Conservation (phyloP, 805 yeast species). For the Phaffomyces opuntiae region DNA sequence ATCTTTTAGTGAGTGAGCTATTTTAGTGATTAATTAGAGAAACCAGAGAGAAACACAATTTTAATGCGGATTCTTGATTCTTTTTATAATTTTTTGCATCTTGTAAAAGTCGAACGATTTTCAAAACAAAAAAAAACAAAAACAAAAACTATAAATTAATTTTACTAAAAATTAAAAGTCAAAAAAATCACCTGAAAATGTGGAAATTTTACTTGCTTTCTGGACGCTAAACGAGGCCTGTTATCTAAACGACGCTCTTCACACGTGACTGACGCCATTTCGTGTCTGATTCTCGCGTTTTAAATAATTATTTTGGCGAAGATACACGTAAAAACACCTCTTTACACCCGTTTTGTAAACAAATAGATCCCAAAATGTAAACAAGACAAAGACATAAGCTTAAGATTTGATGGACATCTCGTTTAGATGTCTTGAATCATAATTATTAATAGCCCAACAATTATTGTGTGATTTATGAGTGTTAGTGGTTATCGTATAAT, state of each 20-base stretch:
- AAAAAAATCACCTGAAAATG: not conserved
- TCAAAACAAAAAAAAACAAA: not conserved
- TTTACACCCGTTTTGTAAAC: not conserved
- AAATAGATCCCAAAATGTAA: not conserved
- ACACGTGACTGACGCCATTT: slow-evolving; percentile 12
- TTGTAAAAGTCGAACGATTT: slow-evolving; percentile 2
- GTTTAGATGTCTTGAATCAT: too few species aligned
- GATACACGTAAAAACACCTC: not conserved
- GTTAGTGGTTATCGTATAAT: too few species aligned
- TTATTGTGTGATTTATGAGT: too few species aligned
- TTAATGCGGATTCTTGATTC: not conserved
- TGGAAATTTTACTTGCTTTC: too few species aligned
- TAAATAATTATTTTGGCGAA: not conserved
- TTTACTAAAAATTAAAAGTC: too few species aligned
- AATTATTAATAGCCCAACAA: too few species aligned
- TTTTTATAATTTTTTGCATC: not conserved
- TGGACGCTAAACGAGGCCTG: too few species aligned
- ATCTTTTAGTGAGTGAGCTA: not conserved
- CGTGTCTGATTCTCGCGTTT: slow-evolving; percentile 3
- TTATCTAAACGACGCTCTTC: too few species aligned
- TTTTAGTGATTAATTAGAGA: not conserved
- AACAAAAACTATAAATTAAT: too few species aligned
- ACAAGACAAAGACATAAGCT: not conserved
- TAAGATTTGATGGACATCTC: too few species aligned
- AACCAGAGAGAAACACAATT: not conserved